Evolutionary conservation across 495 filamentous ascomycete species (phyloP), one percentile per base, ranked within the genome.

Genomic region (Penicillium alfredii): DNA sequence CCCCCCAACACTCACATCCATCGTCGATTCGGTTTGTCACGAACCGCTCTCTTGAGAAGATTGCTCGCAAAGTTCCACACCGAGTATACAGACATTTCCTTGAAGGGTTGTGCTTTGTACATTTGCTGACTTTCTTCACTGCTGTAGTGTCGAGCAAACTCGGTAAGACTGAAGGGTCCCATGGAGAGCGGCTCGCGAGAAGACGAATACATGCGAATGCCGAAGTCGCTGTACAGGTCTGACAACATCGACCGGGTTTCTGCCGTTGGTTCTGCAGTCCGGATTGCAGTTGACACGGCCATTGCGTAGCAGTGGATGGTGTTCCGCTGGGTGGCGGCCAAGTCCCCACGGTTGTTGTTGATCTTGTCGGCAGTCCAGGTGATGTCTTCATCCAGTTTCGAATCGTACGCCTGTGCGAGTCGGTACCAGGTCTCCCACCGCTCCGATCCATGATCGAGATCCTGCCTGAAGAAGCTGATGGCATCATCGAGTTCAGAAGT

Each of bases 341-440:
- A 58, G 28, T 94, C 86, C 5, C 65, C 60, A 28, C 78, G 77
- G 44, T 84, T 81, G 53, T 84, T 89, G 59, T 97, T 96, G 55
- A 97, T 80, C 52, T 93, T 93, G 36, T 99, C 93, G 3, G 92
- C 84, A n/a, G 79, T 81, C 92, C 93, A 97, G 4, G 88, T 81
- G 8, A 93, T 83, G 2, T 82, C 77, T 53, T 99, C 93, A 40
- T 99, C 93, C 30, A 97, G 60, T 52, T 93, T 85, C 15, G 81
- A 78, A 54, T 97, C 92, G 55, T 90, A 93, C 14, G 84, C 83
- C 47, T 99, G 92, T 8, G 82, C 92, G 4, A 96, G 71, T 30
- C 92, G 79, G 57, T 90, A 96, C 93, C 92, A 99, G 0, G 89
- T 81, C 56, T 97, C 89, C 92, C 92, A 99, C 30, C 81, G 78